Evolutionary conservation across 371 early-diverging fungal species (phyloP).

Genomic region (Mucor circinelloides): DNA sequence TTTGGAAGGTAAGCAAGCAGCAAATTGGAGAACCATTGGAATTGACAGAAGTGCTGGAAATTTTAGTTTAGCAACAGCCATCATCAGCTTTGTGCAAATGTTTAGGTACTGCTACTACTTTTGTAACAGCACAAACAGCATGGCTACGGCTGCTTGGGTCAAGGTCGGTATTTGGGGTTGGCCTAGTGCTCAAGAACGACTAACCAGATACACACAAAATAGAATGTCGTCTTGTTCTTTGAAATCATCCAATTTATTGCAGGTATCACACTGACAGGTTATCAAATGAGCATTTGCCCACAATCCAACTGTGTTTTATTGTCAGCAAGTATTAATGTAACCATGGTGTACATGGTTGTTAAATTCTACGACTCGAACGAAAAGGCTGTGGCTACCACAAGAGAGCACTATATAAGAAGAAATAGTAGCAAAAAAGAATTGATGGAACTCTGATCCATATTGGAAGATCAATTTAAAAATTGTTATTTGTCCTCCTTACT

Average conservation of each 20-base stretch:
- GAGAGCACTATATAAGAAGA: conserved; percentile 17
- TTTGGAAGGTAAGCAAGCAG: conserved; percentile 24
- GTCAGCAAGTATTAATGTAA: conserved; percentile 28
- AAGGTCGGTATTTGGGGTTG: conserved; percentile 10
- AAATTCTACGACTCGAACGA: conserved; percentile 15
- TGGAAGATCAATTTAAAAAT: conserved; percentile 2
- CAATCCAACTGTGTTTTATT: conserved; percentile 25
- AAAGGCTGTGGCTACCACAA: conserved; percentile 15
- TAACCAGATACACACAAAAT: no score
- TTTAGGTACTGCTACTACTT: conserved; percentile 25
- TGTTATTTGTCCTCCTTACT: background rate
- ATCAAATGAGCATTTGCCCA: conserved; percentile 24
- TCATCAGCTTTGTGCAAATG: conserved; percentile 25
- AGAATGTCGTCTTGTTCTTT: conserved; percentile 5
- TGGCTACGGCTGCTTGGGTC: background rate
- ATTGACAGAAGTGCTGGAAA: background rate
- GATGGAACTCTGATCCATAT: background rate
- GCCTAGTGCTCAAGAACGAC: no score
- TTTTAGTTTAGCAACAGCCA: conserved; percentile 18
- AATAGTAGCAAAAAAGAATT: conserved; percentile 4
- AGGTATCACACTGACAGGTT: conserved; percentile 18
- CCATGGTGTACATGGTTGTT: conserved; percentile 24
- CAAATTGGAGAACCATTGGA: background rate
- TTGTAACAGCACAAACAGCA: conserved; percentile 1
- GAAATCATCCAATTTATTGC: conserved; percentile 18